Conservation (phyloP, 208 protist genomes). For the Herpetomonas samuelpessoai region DNA sequence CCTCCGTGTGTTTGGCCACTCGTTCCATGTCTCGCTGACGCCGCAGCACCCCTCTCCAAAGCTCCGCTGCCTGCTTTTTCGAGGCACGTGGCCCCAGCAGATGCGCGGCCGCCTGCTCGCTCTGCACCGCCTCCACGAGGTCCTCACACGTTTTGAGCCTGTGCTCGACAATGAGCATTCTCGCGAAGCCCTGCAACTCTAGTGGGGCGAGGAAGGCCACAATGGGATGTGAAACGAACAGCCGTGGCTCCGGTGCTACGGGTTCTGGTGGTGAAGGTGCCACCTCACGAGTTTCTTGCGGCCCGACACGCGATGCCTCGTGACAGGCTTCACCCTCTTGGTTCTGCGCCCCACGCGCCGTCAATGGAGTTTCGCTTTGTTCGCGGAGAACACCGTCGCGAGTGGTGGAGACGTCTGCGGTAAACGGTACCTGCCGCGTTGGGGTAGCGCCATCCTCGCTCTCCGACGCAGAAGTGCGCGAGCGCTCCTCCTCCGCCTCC, state of each 20-base stretch:
- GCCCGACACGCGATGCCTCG: too few species aligned
- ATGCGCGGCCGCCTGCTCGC: constrained; percentile 29
- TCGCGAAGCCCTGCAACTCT: constrained; percentile 75
- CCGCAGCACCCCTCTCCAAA: constrained; percentile 60
- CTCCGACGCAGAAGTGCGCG: background rate
- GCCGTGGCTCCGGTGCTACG: background rate
- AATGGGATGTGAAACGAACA: constrained; percentile 52
- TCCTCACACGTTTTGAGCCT: constrained; percentile 39
- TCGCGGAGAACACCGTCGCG: too few species aligned
- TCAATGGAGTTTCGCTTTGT: too few species aligned
- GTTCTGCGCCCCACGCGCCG: too few species aligned
- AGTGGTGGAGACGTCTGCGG: too few species aligned
- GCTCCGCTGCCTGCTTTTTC: constrained; percentile 48
- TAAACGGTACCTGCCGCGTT: too few species aligned
- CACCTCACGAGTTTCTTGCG: too few species aligned
- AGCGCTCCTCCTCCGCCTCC: background rate
- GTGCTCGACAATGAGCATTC: constrained; percentile 30
- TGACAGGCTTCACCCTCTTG: too few species aligned
- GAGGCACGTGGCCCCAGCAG: constrained; percentile 60
- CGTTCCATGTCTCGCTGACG: constrained; percentile 18
- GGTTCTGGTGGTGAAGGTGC: background rate
- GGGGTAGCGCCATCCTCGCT: background rate
- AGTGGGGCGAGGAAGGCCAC: constrained; percentile 70
- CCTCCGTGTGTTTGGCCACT: constrained; percentile 1
- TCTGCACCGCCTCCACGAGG: constrained; percentile 25